Base-by-base conservation (phyloP, 495 filamentous ascomycete species). In the Viridothelium virens region DNA sequence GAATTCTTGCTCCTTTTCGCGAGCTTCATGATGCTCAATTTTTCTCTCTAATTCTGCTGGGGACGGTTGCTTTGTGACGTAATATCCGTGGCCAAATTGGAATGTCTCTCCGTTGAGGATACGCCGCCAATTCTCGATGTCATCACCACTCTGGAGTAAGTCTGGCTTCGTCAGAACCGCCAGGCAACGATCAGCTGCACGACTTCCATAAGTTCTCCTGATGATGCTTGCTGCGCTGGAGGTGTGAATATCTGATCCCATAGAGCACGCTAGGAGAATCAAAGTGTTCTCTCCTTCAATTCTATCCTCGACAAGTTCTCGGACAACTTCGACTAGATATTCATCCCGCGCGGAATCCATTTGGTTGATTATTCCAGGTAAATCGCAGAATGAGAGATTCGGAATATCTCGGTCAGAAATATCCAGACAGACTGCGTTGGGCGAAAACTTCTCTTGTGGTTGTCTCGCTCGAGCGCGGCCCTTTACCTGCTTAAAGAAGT, bases 151-250 rank as follows among this genome's bases (percentile, higher is more conserved):
- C 1, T 84, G 80, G 0, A 91, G 69, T 0, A 86, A 79, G 69
- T 96, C 91, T 0, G 91, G 90, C 71, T 92, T 96, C 0, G 91
- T 95, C 56, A 93, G 79, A 0, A 92, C 87, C 0, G 91, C 91
- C 38, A 93, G 78, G 9, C 86, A 90, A 3, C 90, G 81, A 6
- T 76, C 46, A 0, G 80, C 75, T 0, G 90, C 90, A n/a, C 80
- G 78, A 10, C 80, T 72, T 10, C 85, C 90, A n/a, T 81, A 77
- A 10, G 80, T 72, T 10, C 85, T 76, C 0, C 81, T 76, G 31
- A 92, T 84, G 2, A 91, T 75, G 0, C 80, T 78, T 0, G 86
- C 83, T 0, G 90, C 87, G n/a, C 78, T 87, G 0, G 88, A 91
- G 38, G 85, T 91, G 0, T 86, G 83, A 0, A 87, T 79, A 64